phyloP scores from a whole-genome alignment of 805 yeast species.

The Myxozyma melibiosi region DNA sequence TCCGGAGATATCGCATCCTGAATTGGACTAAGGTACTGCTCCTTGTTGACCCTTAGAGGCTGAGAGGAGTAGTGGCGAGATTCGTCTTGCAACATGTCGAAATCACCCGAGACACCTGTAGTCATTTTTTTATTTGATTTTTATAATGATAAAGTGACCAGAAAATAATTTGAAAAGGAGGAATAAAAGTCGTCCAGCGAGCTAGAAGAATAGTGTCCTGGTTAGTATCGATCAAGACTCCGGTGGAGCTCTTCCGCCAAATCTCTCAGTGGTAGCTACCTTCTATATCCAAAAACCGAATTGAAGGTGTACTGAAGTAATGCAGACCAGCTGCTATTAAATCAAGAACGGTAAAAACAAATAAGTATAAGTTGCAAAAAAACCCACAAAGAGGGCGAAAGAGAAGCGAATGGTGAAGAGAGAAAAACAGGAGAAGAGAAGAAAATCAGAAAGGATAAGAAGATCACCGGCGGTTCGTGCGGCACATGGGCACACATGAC shows the following conservation, averaged over 20 bases:
- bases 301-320: constrained; percentile 10
- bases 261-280: too few relatives aligned
- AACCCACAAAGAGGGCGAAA: background rate
- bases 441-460: too few relatives aligned
- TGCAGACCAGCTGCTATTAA: constrained; percentile 31
- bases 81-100: too few relatives aligned
- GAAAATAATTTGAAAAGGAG: background rate
- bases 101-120: background rate
- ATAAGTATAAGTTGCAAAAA: background rate
- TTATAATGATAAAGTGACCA: background rate
- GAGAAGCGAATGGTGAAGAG: background rate
- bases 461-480: background rate
- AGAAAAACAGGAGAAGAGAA: background rate
- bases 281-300: constrained; percentile 3
- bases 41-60: too few relatives aligned
- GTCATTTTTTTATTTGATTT: background rate
- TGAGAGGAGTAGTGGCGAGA: too few relatives aligned
- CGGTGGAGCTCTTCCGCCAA: too few relatives aligned
- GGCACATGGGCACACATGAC: constrained; percentile 1
- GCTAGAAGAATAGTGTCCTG: too few relatives aligned
- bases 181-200: constrained; percentile 26
- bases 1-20: constrained; percentile 12
- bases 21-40: constrained; percentile 6
- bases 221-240: background rate
- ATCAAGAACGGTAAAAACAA: background rate